Evolutionary conservation across 768 basidiomycete species (phyloP), one percentile per base, ranked within the genome.

Genomic region (Leucosporidium scottii): DNA sequence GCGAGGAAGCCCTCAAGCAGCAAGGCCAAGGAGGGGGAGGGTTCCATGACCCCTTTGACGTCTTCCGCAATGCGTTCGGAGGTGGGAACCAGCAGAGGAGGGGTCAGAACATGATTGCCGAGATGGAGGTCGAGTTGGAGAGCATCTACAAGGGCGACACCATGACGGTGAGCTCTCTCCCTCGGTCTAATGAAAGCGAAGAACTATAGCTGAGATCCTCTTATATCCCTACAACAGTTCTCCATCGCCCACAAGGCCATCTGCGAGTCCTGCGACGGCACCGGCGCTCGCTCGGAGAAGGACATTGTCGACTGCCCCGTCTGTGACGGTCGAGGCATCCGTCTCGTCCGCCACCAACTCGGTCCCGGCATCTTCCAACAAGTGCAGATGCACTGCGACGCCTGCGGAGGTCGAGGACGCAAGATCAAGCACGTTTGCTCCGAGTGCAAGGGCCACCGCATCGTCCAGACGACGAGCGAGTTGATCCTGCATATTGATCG

Each of bases 201-300:
- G 57, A n/a, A 23, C 9, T 21, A 47, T 53, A 2, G 28, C 44
- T 59, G 48, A 59, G 10, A 34, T 5, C 34, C 5, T 34, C 34
- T 5, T 5, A 34, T 10, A 10, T 10, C 34, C 34, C 34, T 34
- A 34, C 34, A 34, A 34, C 72, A 98, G 92, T 94, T 99, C 79
- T 88, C 89, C 81, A 83, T 97, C 77, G 88, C 87, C 78, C 93
- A 94, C 77, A 85, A 86, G 62, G 85, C 94, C 47, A 86, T 99
- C 23, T 99, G 96, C 76, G 93, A 97, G 78, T 90, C 96, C 77
- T 99, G 96, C 80, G 87, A 93, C 75, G 96, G 96, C 28, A 86
- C 91, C 0, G 96, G 96, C 28, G 96, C 96, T 0, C 89, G 91
- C 2, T 89, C 91, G 0, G 90, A 91, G 13, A 67, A 69, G 56